Conservation (phyloP, 2,329 filamentous ascomycete genomes). For the Sporothrix pseudoabietina region DNA sequence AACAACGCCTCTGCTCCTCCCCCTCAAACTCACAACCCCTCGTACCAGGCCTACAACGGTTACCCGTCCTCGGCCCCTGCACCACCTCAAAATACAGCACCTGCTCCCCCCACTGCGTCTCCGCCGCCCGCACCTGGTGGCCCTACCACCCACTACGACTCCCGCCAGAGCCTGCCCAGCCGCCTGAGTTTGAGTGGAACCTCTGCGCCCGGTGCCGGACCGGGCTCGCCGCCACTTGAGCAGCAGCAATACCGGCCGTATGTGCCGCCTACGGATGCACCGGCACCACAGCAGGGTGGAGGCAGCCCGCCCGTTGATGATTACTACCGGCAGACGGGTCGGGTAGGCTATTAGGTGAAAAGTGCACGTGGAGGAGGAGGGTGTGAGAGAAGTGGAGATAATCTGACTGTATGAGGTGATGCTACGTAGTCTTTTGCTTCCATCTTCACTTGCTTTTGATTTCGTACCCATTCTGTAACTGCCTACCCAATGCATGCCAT, state of each 20-base stretch:
- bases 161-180: constrained; percentile 51
- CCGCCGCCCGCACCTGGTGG: constrained; percentile 45
- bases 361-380: not conserved
- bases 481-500: constrained; percentile 7
- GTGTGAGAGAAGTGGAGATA: not conserved
- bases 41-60: constrained; percentile 43
- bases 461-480: constrained; percentile 2
- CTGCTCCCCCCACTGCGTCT: constrained; percentile 41
- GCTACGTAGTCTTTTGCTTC: not conserved
- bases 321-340: constrained; percentile 54
- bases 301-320: constrained; percentile 47
- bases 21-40: constrained; percentile 26
- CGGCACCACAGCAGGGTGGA: constrained; percentile 43
- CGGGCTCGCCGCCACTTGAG: constrained; percentile 28
- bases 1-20: constrained; percentile 34
- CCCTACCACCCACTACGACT: constrained; percentile 43
- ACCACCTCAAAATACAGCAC: constrained; percentile 40
- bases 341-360: constrained; percentile 33
- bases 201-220: not conserved
- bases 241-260: constrained; percentile 62
- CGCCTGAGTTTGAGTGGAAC: constrained; percentile 20
- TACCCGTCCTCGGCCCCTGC: constrained; percentile 36
- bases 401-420: not conserved
- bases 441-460: not conserved
- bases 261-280: constrained; percentile 46